Evolutionary conservation across 2,329 filamentous ascomycete species (phyloP).

Genomic region (Dactylella cylindrospora): DNA sequence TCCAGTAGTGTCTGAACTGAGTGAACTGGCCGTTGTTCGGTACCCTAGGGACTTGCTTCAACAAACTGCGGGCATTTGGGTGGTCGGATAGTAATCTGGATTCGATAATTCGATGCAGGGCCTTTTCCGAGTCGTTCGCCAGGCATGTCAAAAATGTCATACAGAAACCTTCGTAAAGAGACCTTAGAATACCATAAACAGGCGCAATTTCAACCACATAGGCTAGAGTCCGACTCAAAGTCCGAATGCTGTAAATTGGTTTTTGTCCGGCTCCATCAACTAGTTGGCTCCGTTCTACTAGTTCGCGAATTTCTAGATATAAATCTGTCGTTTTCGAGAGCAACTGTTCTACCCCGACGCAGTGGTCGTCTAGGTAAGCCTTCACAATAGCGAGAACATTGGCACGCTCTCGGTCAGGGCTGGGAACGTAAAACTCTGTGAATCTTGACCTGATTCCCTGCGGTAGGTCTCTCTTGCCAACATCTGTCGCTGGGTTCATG

Average conservation of each 20-base stretch:
- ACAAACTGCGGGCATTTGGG: conserved; percentile 66
- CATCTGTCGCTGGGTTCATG: conserved; percentile 98
- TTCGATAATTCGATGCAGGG: conserved; percentile 76
- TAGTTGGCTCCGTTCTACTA: conserved; percentile 77
- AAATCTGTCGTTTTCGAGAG: conserved; percentile 26
- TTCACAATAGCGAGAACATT: conserved; percentile 86
- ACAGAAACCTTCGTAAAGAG: conserved; percentile 90
- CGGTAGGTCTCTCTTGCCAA: conserved; percentile 91
- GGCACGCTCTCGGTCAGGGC: conserved; percentile 81
- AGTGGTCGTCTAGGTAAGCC: conserved; percentile 75
- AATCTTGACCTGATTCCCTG: conserved; percentile 87
- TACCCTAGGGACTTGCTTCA: conserved; percentile 74
- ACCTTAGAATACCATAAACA: conserved; percentile 78
- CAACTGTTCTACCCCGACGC: conserved; percentile 73
- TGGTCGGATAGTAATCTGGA: conserved; percentile 24
- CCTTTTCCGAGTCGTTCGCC: conserved; percentile 74
- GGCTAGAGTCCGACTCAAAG: conserved; percentile 81
- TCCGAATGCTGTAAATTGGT: conserved; percentile 94
- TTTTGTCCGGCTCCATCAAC: conserved; percentile 95
- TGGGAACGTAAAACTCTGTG: conserved; percentile 91
- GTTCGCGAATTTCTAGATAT: conserved; percentile 81
- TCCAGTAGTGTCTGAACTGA: conserved; percentile 86
- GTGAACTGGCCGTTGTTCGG: conserved; percentile 81
- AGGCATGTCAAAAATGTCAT: conserved; percentile 97
- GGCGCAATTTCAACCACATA: conserved; percentile 85